Percentiles rank a stretch among this genome's conserved stretches.
These are phyloP conservation scores for Colletotrichum destructivum DNA, from an alignment of 2,329 filamentous ascomycete genomes.

Conservation along the genomic window DNA sequence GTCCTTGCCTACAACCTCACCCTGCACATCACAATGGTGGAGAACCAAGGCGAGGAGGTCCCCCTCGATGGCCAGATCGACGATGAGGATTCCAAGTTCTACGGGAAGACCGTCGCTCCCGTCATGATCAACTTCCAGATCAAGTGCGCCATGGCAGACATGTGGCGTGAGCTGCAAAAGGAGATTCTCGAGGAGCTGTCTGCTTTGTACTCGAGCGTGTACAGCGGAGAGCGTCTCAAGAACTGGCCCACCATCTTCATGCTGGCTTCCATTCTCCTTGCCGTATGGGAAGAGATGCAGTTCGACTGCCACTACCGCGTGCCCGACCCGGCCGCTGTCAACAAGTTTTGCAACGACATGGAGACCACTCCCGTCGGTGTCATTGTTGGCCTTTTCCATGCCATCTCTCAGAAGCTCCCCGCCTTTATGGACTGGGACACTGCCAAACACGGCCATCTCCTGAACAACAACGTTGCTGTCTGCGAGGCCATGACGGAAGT, in stretches of 20 bases:
- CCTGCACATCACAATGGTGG: constrained; percentile 93
- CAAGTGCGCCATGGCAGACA: constrained; percentile 95
- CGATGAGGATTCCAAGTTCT: constrained; percentile 88
- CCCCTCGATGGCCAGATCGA: constrained; percentile 86
- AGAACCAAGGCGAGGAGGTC: constrained; percentile 87
- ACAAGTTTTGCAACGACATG: constrained; percentile 98
- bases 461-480: constrained; percentile 92
- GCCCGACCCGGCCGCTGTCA: constrained; percentile 84
- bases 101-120: constrained; percentile 90
- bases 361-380: constrained; percentile 96
- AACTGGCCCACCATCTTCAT: constrained; percentile 99
- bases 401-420: constrained; percentile 96
- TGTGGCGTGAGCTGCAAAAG: constrained; percentile 98
- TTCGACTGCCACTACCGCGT: constrained; percentile 98
- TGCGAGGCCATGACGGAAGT: constrained; percentile 98
- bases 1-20: constrained; percentile 97
- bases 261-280: constrained; percentile 91
- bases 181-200: constrained; percentile 96
- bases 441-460: constrained; percentile 87
- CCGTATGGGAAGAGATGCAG: constrained; percentile 99
- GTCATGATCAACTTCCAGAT: constrained; percentile 99
- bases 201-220: constrained; percentile 94
- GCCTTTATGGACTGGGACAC: constrained; percentile 96
- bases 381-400: constrained; percentile 96
- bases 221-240: constrained; percentile 96